These are phyloP conservation scores for Polychytrium aggregatum DNA, from an alignment of 192 early-diverging fungal species.

Conservation along the genomic window DNA sequence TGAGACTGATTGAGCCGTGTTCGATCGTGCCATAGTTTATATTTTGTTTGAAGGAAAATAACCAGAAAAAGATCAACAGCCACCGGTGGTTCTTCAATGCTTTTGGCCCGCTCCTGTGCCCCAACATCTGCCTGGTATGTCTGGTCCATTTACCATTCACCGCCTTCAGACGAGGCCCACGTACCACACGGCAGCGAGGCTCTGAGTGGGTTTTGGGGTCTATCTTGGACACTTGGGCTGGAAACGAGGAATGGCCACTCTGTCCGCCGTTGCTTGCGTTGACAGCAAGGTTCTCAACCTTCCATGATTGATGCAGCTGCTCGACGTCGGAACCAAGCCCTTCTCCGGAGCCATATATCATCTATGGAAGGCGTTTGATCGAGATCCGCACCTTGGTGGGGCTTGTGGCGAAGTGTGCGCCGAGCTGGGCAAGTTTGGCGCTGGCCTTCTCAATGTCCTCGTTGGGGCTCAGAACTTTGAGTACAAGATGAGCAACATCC, in stretches of 20 bases:
- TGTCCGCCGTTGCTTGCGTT: too few relatives aligned
- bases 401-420: conserved; percentile 67
- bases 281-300: too few relatives aligned
- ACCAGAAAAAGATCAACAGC: conserved; percentile 66
- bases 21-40: too few relatives aligned
- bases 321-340: conserved; percentile 61
- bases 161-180: too few relatives aligned
- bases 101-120: conserved; percentile 45
- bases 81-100: conserved; percentile 61
- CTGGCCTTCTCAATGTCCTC: conserved; percentile 55
- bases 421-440: conserved; percentile 42
- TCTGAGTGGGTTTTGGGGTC: too few relatives aligned
- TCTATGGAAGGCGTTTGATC: conserved; percentile 63
- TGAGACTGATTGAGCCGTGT: too few relatives aligned
- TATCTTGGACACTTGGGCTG: too few relatives aligned
- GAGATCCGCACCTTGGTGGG: conserved; percentile 51
- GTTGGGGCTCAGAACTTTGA: conserved; percentile 77
- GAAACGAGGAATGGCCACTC: too few relatives aligned
- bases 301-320: too few relatives aligned
- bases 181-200: too few relatives aligned
- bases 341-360: conserved; percentile 49
- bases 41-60: conserved; percentile 77
- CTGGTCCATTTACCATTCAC: too few relatives aligned
- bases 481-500: conserved; percentile 75
- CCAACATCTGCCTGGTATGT: conserved; percentile 32